Conservation (phyloP, 1,284 basidiomycete species). For the Boletus nobilissimus region DNA sequence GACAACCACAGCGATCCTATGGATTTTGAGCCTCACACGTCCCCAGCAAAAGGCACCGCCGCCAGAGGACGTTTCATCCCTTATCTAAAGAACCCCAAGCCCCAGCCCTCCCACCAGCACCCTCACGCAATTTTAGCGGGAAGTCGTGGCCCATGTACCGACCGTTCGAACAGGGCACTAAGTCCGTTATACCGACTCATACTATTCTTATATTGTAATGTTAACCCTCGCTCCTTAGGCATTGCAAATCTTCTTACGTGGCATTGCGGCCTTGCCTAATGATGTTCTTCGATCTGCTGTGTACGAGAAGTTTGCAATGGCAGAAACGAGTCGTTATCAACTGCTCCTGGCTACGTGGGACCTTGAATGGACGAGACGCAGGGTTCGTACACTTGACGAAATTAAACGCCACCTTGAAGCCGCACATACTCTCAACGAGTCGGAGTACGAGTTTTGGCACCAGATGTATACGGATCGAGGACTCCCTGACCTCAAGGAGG, state of each 20-base stretch:
- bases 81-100: background rate
- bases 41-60: no score
- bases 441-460: slow-evolving; percentile 2
- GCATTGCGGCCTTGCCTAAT: background rate
- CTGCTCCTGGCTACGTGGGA: slow-evolving; percentile 10
- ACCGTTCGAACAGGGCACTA: no score
- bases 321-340: slow-evolving; percentile 2
- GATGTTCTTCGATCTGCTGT: slow-evolving; percentile 4
- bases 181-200: no score
- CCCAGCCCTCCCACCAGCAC: background rate
- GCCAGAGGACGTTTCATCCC: background rate
- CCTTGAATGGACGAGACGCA: background rate
- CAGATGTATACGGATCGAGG: background rate
- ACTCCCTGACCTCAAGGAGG: slow-evolving; percentile 5
- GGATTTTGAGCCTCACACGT: background rate
- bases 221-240: no score
- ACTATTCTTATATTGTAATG: no score
- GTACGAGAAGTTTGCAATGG: background rate
- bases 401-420: background rate
- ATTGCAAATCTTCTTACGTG: background rate
- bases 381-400: background rate
- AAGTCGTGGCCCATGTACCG: background rate
- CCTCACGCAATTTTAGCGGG: background rate
- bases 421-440: background rate
- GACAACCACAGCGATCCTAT: no score